phyloP scores from a whole-genome alignment of 305 asterid genomes.

The Salvia sclarea region DNA sequence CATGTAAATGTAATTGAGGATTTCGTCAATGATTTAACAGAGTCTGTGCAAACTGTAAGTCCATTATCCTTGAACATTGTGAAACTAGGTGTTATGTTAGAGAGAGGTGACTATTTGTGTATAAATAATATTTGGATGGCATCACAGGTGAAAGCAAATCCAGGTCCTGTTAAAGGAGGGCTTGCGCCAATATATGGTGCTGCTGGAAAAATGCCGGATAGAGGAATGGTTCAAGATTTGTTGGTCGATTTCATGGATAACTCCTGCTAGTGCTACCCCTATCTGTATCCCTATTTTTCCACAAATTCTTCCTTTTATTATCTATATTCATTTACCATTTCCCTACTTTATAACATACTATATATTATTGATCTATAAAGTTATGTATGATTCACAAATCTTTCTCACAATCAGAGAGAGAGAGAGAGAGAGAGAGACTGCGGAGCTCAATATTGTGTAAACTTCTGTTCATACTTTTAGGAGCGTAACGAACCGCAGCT shows the following conservation, averaged over 20 bases:
- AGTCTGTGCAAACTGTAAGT: constrained; percentile 77
- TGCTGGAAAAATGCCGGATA: constrained; percentile 96
- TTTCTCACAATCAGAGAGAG: too few species aligned
- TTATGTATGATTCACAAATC: not conserved
- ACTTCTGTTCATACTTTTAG: too few species aligned
- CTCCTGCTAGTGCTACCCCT: constrained; percentile 73
- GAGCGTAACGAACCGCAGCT: too few species aligned
- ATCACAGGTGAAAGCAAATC: constrained; percentile 64
- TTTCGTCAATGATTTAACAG: constrained; percentile 72
- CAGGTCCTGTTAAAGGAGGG: constrained; percentile 90
- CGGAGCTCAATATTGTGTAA: too few species aligned
- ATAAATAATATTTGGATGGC: not conserved
- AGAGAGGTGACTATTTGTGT: too few species aligned
- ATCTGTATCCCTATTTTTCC: not conserved
- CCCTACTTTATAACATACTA: not conserved
- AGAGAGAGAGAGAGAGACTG: too few species aligned
- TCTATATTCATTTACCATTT: not conserved
- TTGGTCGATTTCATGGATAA: constrained; percentile 89
- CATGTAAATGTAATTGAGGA: constrained; percentile 69
- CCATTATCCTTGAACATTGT: not conserved
- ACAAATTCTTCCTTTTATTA: not conserved
- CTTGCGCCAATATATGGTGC: constrained; percentile 98
- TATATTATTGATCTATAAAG: too few species aligned
- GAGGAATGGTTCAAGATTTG: constrained; percentile 87
- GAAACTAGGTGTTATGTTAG: too few species aligned